Conservation (phyloP, 192 early-diverging fungal genomes). For the Coemansia sp. region DNA sequence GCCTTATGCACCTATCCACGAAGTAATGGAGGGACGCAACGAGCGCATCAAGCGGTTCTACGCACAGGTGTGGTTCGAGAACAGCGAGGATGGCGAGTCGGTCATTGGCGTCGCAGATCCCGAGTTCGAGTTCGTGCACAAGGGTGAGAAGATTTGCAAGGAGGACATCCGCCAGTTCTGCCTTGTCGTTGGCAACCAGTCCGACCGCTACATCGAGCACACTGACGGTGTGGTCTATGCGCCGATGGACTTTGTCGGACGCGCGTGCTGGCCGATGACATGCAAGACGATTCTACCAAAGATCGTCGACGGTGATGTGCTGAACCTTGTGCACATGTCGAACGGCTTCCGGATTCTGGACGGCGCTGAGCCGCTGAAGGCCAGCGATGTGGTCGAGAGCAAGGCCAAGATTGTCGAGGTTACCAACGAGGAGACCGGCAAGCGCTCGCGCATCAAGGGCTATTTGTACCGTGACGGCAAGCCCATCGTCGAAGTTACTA, state of each 20-base stretch:
- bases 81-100: constrained; percentile 50
- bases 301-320: constrained; percentile 90
- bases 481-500: constrained; percentile 83
- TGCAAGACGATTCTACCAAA: constrained; percentile 91
- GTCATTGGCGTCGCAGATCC: constrained; percentile 63
- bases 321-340: constrained; percentile 88
- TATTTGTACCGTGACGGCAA: constrained; percentile 69
- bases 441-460: constrained; percentile 88
- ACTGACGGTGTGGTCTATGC: constrained; percentile 91
- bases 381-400: constrained; percentile 83
- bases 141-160: constrained; percentile 74
- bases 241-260: constrained; percentile 62
- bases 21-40: constrained; percentile 49
- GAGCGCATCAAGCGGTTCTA: constrained; percentile 80
- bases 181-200: constrained; percentile 63
- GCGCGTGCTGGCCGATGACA: constrained; percentile 77
- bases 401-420: constrained; percentile 83
- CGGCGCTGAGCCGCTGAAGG: constrained; percentile 67
- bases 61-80: constrained; percentile 57
- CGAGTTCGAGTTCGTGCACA: constrained; percentile 67
- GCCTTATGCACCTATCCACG: constrained; percentile 81
- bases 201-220: constrained; percentile 80
- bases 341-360: constrained; percentile 90
- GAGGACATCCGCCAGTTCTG: constrained; percentile 88
- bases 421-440: constrained; percentile 85